phyloP scores from a whole-genome alignment of 495 filamentous ascomycete species.

The Penicillium canescens region DNA sequence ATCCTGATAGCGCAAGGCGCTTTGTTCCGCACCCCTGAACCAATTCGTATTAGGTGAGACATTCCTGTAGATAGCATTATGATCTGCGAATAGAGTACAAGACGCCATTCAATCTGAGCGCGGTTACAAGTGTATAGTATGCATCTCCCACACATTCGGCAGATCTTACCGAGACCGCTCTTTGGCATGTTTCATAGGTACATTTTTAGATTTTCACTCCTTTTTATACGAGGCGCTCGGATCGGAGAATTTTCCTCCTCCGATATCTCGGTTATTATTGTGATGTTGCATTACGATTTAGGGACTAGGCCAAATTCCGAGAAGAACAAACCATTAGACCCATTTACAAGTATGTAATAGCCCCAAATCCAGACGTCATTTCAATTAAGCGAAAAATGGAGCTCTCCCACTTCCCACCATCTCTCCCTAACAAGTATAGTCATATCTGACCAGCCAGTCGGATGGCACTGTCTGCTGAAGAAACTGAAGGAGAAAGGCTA shows the following conservation, averaged over 20 bases:
- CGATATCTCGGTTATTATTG: conserved; percentile 22
- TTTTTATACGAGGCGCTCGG: neutral
- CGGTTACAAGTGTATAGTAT: neutral
- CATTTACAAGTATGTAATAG: too few species aligned
- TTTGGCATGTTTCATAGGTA: neutral
- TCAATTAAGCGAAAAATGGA: too few species aligned
- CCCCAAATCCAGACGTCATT: too few species aligned
- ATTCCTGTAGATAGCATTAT: conserved; percentile 9
- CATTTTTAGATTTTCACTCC: neutral
- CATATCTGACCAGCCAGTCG: too few species aligned
- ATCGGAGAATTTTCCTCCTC: conserved; percentile 20
- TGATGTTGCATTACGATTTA: conserved; percentile 21
- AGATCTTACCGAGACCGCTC: conserved; percentile 7
- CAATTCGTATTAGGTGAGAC: conserved; percentile 19
- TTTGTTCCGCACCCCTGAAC: conserved; percentile 13
- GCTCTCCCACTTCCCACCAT: too few species aligned
- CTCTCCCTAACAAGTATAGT: too few species aligned
- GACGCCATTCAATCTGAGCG: neutral
- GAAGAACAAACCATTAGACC: neutral
- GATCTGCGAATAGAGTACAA: conserved; percentile 13
- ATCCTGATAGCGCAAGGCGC: conserved; percentile 17
- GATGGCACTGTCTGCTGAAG: too few species aligned
- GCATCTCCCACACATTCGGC: conserved; percentile 2
- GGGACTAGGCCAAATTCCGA: neutral
- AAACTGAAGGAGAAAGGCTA: too few species aligned